phyloP scores from a whole-genome alignment of 768 basidiomycete genomes.

The Leccinum olivaceopallidum region DNA sequence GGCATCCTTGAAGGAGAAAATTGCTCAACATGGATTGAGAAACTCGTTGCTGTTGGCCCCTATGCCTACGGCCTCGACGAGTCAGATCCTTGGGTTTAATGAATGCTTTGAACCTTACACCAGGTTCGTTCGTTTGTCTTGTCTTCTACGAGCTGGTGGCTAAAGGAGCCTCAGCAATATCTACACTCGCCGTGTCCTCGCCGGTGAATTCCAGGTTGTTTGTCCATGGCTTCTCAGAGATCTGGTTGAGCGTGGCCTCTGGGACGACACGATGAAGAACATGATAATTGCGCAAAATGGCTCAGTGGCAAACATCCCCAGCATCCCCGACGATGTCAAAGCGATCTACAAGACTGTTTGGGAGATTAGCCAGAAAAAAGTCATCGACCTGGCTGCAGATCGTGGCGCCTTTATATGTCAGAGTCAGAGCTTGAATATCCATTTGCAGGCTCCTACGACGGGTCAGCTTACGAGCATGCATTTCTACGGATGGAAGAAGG shows the following conservation, averaged over 20 bases:
- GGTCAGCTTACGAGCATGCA: constrained; percentile 96
- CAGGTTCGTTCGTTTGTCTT: constrained; percentile 54
- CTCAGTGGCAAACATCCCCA: constrained; percentile 83
- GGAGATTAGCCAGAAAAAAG: constrained; percentile 99
- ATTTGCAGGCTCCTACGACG: constrained; percentile 83
- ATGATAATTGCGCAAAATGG: constrained; percentile 98
- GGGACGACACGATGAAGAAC: constrained; percentile 99
- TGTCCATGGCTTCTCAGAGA: constrained; percentile 99
- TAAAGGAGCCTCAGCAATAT: constrained; percentile 70
- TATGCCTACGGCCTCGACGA: constrained; percentile 99
- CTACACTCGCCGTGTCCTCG: constrained; percentile 98
- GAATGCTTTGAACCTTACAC: constrained; percentile 99
- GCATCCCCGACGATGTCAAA: constrained; percentile 88
- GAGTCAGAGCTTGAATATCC: constrained; percentile 92
- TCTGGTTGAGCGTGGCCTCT: constrained; percentile 90
- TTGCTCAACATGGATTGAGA: constrained; percentile 75
- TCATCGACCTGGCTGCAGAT: constrained; percentile 98
- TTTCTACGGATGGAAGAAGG: constrained; percentile 99
- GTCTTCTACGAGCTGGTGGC: not conserved
- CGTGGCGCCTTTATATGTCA: constrained; percentile 98
- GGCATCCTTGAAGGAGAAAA: constrained; percentile 81
- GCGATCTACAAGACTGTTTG: constrained; percentile 99
- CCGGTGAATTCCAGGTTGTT: constrained; percentile 99
- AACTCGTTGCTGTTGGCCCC: constrained; percentile 92
- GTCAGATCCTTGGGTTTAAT: constrained; percentile 97